Evolutionary conservation across 331 rosid genomes (phyloP).

Genomic region (Malus hybrid): DNA sequence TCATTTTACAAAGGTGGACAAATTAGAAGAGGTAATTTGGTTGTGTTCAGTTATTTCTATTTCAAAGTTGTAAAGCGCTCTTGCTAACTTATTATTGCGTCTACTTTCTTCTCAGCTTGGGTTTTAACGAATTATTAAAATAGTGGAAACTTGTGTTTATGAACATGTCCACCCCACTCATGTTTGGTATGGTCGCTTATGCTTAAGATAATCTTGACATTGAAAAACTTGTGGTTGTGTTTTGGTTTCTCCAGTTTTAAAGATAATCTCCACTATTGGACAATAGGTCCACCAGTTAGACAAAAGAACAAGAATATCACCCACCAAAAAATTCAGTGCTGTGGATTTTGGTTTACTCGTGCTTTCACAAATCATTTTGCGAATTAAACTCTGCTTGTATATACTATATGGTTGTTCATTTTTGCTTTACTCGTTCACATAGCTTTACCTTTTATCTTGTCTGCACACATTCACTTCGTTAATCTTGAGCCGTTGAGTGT

Average conservation of each 20-base stretch:
- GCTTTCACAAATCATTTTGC: not conserved
- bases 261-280: not conserved
- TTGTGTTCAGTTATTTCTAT: not conserved
- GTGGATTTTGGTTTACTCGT: not conserved
- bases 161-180: not conserved
- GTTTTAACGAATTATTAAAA: not conserved
- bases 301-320: not conserved
- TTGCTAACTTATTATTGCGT: not conserved
- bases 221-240: not conserved
- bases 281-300: not conserved
- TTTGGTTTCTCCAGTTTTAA: not conserved
- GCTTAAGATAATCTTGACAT: not conserved
- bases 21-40: conserved; percentile 67
- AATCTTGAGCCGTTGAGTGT: not conserved
- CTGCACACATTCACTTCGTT: no score
- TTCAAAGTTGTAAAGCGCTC: not conserved
- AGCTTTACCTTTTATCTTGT: not conserved
- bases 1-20: conserved; percentile 77
- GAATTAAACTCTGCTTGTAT: not conserved
- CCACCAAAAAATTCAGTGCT: not conserved
- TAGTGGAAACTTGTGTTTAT: not conserved
- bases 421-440: not conserved
- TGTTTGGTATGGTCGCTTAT: not conserved
- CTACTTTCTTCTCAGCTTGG: not conserved
- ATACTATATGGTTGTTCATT: not conserved